These are phyloP conservation scores for Talaromyces wortmannii DNA, from an alignment of 495 filamentous ascomycete genomes.

Conservation along the genomic window DNA sequence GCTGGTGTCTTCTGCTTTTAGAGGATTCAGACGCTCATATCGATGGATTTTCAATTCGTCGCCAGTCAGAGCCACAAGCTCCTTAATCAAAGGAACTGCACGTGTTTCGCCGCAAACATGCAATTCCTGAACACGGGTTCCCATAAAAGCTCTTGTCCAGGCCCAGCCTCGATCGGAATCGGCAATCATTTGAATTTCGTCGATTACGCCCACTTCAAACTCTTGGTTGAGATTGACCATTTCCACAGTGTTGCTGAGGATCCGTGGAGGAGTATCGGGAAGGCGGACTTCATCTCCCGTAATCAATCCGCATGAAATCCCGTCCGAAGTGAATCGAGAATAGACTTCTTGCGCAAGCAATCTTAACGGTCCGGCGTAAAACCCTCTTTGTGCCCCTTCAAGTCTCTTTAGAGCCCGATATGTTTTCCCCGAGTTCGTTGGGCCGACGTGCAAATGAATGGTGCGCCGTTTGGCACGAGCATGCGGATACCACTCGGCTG, in stretches of 20 bases:
- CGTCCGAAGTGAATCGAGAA: conserved; percentile 68
- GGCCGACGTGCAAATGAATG: conserved; percentile 90
- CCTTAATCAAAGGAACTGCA: conserved; percentile 68
- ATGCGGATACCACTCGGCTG: conserved; percentile 83
- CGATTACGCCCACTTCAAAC: conserved; percentile 90
- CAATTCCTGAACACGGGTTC: conserved; percentile 76
- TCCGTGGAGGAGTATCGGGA: conserved; percentile 38
- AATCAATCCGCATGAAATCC: conserved; percentile 67
- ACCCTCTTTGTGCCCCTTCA: conserved; percentile 63
- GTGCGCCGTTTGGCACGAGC: conserved; percentile 73
- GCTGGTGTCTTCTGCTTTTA: conserved; percentile 57
- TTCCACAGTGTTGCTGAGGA: conserved; percentile 89
- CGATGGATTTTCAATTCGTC: conserved; percentile 74
- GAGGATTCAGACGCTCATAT: conserved; percentile 76
- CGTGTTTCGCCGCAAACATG: conserved; percentile 92
- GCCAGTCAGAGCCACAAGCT: conserved; percentile 72
- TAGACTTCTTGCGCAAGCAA: conserved; percentile 93
- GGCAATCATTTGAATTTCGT: conserved; percentile 98
- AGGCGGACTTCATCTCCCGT: conserved; percentile 84
- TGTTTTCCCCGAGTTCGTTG: conserved; percentile 98
- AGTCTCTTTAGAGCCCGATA: conserved; percentile 90
- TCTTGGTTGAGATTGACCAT: conserved; percentile 70
- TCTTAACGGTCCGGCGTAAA: conserved; percentile 88
- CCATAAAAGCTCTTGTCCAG: conserved; percentile 91
- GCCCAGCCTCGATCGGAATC: conserved; percentile 81